Evolutionary conservation across 805 yeast species (phyloP).

Genomic region (Yamadazyma ubonensis): DNA sequence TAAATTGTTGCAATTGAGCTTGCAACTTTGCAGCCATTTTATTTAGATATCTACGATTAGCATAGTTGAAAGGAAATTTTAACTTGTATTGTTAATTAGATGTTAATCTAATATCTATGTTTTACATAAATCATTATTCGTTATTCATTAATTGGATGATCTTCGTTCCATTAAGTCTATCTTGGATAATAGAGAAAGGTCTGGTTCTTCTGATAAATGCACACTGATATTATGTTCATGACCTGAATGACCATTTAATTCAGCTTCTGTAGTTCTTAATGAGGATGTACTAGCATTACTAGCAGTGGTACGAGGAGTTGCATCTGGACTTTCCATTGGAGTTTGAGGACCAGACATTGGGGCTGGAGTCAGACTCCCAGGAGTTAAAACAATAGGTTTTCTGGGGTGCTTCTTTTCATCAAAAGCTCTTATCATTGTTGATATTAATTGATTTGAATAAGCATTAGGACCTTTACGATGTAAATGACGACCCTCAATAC

Average conservation of each 20-base stretch:
- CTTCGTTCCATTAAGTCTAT: conserved; percentile 21
- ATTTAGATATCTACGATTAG: too few species aligned
- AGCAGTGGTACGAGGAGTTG: background rate
- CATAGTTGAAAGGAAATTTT: too few species aligned
- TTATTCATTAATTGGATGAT: conserved; percentile 2
- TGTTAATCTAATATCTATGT: background rate
- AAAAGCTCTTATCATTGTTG: conserved; percentile 13
- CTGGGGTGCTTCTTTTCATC: conserved; percentile 6
- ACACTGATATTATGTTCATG: conserved; percentile 18
- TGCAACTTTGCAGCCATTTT: conserved; percentile 5
- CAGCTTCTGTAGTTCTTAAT: conserved; percentile 28
- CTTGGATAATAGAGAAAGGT: conserved; percentile 46
- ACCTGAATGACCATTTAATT: conserved; percentile 27
- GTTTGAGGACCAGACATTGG: conserved; percentile 3
- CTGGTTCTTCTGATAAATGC: conserved; percentile 14
- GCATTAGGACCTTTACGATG: conserved; percentile 44
- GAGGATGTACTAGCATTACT: conserved; percentile 19
- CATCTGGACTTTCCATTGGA: conserved; percentile 1
- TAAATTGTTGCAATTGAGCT: background rate
- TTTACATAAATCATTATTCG: background rate
- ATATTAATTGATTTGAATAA: conserved; percentile 31
- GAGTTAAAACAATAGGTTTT: background rate
- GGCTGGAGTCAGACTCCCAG: conserved; percentile 4
- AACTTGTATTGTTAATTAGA: too few species aligned
- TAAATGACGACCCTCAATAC: conserved; percentile 61